These are phyloP conservation scores for Peribolospora baueri DNA, from an alignment of 768 basidiomycete species.

Conservation along the genomic window DNA sequence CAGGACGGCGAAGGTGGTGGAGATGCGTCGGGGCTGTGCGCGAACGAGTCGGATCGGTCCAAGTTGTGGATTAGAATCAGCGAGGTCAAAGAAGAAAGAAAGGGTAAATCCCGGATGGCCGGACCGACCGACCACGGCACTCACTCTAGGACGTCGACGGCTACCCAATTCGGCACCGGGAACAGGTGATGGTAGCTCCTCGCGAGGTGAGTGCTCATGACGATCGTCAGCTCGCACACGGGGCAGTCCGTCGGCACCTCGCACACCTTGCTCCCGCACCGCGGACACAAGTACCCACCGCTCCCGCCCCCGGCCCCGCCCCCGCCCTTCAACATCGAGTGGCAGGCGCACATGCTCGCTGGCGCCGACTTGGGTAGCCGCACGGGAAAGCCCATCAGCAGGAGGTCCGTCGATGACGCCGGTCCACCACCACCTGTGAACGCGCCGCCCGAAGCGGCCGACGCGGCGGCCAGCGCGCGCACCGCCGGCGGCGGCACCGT, in stretches of 20 bases:
- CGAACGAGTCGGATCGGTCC: too few species aligned
- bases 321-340: constrained; percentile 69
- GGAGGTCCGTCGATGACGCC: constrained; percentile 52
- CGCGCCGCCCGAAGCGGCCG: constrained; percentile 25
- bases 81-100: not conserved
- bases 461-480: constrained; percentile 9
- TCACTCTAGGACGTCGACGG: constrained; percentile 32
- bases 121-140: constrained; percentile 18
- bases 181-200: constrained; percentile 88
- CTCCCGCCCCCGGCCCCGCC: constrained; percentile 21
- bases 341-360: constrained; percentile 73
- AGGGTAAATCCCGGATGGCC: not conserved
- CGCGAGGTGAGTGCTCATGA: constrained; percentile 88
- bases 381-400: constrained; percentile 99
- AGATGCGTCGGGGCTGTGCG: not conserved
- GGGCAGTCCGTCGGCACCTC: constrained; percentile 97
- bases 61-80: constrained; percentile 4
- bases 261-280: constrained; percentile 79
- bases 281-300: constrained; percentile 53
- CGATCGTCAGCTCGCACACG: constrained; percentile 91
- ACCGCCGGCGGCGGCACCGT: constrained; percentile 74
- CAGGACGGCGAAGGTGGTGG: constrained; percentile 25
- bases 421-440: constrained; percentile 24
- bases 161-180: constrained; percentile 62
- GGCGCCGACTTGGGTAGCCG: constrained; percentile 61